phyloP scores from a whole-genome alignment of 164 flowering plant species.

The Magnolia officinalis region DNA sequence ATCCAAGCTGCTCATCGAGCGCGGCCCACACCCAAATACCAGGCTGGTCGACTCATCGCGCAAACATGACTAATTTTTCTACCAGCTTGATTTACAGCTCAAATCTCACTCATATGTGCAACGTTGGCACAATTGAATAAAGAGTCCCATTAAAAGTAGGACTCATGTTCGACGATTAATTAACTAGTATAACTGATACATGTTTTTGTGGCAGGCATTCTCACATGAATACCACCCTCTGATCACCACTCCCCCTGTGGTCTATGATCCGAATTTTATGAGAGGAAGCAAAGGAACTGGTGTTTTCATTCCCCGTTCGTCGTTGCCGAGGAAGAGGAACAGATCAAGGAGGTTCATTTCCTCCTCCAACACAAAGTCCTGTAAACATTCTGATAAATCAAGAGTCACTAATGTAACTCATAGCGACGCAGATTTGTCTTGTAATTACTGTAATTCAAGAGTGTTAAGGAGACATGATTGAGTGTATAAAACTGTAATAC shows the following conservation, averaged over 20 bases:
- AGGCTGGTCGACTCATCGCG: too few relatives aligned
- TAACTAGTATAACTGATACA: too few relatives aligned
- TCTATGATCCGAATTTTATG: constrained; percentile 37
- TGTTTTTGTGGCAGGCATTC: background rate
- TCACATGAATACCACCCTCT: background rate
- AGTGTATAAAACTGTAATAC: background rate
- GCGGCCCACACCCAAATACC: too few relatives aligned
- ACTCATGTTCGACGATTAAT: too few relatives aligned
- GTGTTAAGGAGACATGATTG: constrained; percentile 4
- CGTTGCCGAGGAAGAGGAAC: constrained; percentile 55
- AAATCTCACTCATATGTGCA: too few relatives aligned
- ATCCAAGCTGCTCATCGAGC: too few relatives aligned
- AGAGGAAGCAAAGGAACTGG: constrained; percentile 84
- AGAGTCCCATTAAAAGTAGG: too few relatives aligned
- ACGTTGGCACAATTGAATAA: too few relatives aligned
- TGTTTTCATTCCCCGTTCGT: constrained; percentile 73
- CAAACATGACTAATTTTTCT: too few relatives aligned
- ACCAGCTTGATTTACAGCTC: too few relatives aligned
- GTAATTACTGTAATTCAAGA: constrained; percentile 22
- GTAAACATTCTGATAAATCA: constrained; percentile 30
- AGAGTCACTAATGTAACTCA: constrained; percentile 20
- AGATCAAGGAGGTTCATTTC: constrained; percentile 43
- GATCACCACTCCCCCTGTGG: background rate
- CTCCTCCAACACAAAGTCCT: constrained; percentile 25
- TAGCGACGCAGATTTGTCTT: constrained; percentile 13